phyloP scores from a whole-genome alignment of 345 rosid species.

The Acer saccharum region DNA sequence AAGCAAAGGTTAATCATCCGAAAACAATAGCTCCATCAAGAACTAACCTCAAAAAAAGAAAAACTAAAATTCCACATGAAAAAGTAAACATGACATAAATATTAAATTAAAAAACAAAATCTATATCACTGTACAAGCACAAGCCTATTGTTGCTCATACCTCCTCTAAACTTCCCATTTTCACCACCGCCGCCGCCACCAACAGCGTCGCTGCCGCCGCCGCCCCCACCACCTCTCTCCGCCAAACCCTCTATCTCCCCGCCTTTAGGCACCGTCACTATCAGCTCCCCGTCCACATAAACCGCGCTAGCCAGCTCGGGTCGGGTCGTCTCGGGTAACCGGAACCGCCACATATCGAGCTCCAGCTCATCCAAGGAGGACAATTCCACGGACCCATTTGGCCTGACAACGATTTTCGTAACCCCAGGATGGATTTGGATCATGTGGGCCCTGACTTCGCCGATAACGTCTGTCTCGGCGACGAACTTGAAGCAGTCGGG shows the following conservation, averaged over 20 bases:
- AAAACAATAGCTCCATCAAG: constrained; percentile 18
- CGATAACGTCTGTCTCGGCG: constrained; percentile 70
- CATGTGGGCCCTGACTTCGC: constrained; percentile 73
- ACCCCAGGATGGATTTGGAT: constrained; percentile 92
- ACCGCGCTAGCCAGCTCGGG: constrained; percentile 94
- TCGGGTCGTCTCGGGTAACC: constrained; percentile 81
- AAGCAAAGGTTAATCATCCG: constrained; percentile 16
- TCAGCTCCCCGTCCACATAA: constrained; percentile 66
- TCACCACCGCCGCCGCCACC: constrained; percentile 30
- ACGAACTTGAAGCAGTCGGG: constrained; percentile 78
- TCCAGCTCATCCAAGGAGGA: constrained; percentile 68
- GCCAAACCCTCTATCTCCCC: constrained; percentile 35
- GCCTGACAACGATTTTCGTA: constrained; percentile 79
- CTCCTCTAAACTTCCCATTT: constrained; percentile 64
- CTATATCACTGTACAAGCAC: constrained; percentile 79
- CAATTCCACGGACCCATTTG: constrained; percentile 58
- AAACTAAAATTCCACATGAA: constrained; percentile 28
- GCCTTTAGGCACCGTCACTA: constrained; percentile 89
- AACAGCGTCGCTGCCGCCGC: constrained; percentile 12
- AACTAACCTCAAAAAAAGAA: neutral
- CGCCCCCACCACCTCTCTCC: constrained; percentile 37
- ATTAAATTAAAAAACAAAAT: neutral
- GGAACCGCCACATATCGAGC: constrained; percentile 92
- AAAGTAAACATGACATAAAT: constrained; percentile 5
- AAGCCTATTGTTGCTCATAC: constrained; percentile 75